Conservation (phyloP, 2,329 filamentous ascomycete genomes). For the Peltaster fructicola region DNA sequence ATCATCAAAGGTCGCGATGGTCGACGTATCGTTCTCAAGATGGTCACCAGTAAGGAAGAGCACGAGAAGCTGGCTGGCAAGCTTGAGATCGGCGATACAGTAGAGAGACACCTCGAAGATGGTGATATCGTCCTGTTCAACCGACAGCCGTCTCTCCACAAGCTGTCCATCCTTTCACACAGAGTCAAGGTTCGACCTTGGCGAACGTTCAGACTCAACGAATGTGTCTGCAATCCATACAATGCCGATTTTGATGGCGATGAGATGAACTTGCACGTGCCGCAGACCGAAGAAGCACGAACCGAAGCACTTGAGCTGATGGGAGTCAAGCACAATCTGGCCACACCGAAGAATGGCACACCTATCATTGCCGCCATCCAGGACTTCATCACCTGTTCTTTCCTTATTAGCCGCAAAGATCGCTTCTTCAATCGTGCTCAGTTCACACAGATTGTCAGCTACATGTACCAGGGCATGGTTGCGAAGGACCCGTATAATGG, state of each 20-base stretch:
- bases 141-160: constrained; percentile 91
- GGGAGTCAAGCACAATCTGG: constrained; percentile 93
- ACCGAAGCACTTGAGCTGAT: constrained; percentile 92
- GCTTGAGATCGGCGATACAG: constrained; percentile 67
- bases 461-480: constrained; percentile 68
- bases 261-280: constrained; percentile 97
- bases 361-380: constrained; percentile 98
- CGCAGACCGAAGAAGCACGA: constrained; percentile 90
- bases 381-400: constrained; percentile 95
- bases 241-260: constrained; percentile 98
- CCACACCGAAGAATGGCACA: constrained; percentile 92
- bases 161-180: constrained; percentile 95
- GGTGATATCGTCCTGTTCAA: constrained; percentile 96
- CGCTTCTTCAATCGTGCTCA: constrained; percentile 76
- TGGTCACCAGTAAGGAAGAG: constrained; percentile 28
- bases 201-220: constrained; percentile 90
- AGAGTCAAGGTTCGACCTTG: constrained; percentile 83
- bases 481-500: constrained; percentile 29
- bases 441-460: constrained; percentile 79
- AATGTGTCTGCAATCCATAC: constrained; percentile 95
- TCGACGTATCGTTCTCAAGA: constrained; percentile 55
- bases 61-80: constrained; percentile 53
- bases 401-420: constrained; percentile 79
- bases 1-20: constrained; percentile 54
- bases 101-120: constrained; percentile 88